Evolutionary conservation across 202 grass and related monocot species (phyloP), one percentile per base, ranked within the genome.

Genomic region (Panicum virgatum): DNA sequence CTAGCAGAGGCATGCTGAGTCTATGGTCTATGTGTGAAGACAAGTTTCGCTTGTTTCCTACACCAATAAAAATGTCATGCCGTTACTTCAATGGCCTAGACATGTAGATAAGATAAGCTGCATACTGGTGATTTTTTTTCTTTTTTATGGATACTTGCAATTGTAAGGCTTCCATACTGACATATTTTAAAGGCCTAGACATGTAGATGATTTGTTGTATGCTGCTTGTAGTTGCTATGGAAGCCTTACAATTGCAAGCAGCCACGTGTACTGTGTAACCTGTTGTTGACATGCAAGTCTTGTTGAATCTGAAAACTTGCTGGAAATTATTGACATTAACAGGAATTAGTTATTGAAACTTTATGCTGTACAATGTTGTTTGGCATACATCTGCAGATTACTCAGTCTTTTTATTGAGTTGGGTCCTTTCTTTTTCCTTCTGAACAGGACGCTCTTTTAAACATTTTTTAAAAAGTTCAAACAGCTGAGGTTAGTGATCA

Each of bases 251-350:
- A 42, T 25, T 78, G 23, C 15, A 40, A 22, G 3, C 18, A 42
- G 20, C 36, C 20, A 7, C 52, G 19, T 12, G 56, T 56, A n/a
- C 37, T 37, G 18, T 66, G 5, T 11, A 47, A 72, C 20, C 12
- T 61, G 13, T 50, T 48, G 16, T 85, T 62, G 29, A 73, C 0
- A 36, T 53, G n/a, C 51, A 66, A 82, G 20, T 29, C 1, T 57
- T 34, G 5, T 12, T 25, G 56, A 76, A 77, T 77, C 23, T 84
- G 0, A 25, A 57, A 60, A 59, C 42, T 44, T 58, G 16, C 54
- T 81, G 56, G 61, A 85, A 77, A 79, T 18, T 62, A 20, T 79
- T 65, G 14, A 88, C 14, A 77, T 50, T 46, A 90, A 79, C 3
- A 46, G 46, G n/a, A 51, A 63, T 48, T 76, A 69, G 16, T 82